Evolutionary conservation across 495 filamentous ascomycete genomes (phyloP).

Genomic region (Oleoguttula mirabilis): DNA sequence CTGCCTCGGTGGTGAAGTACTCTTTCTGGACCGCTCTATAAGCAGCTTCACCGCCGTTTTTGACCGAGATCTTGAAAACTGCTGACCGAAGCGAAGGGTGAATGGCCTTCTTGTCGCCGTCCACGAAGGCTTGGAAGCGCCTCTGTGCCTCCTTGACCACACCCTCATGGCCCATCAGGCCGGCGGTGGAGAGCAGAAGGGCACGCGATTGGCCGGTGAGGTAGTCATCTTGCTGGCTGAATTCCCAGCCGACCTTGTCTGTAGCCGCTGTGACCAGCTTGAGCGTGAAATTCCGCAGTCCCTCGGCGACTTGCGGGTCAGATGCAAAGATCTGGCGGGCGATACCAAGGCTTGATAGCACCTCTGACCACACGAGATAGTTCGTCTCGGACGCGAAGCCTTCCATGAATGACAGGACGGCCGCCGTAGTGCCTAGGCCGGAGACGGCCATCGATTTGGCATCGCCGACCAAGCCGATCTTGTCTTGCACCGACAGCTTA

Average conservation of each 20-base stretch:
- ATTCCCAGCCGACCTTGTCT: constrained; percentile 77
- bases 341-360: constrained; percentile 56
- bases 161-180: constrained; percentile 57
- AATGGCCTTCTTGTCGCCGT: constrained; percentile 54
- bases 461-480: constrained; percentile 81
- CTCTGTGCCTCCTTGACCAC: constrained; percentile 56
- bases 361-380: constrained; percentile 82
- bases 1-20: constrained; percentile 64
- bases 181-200: constrained; percentile 62
- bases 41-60: constrained; percentile 49
- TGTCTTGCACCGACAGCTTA: constrained; percentile 69
- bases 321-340: constrained; percentile 53
- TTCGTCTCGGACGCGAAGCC: constrained; percentile 68
- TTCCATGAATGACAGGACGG: constrained; percentile 66
- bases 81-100: constrained; percentile 68
- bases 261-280: constrained; percentile 58
- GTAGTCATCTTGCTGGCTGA: constrained; percentile 61
- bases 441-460: constrained; percentile 84
- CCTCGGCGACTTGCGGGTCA: constrained; percentile 44
- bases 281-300: constrained; percentile 61
- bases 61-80: constrained; percentile 68
- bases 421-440: constrained; percentile 67
- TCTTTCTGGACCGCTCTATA: constrained; percentile 71
- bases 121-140: constrained; percentile 63
- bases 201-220: constrained; percentile 69